A percentile compares a stretch with the other conserved stretches of the same genome.
phyloP scores from a whole-genome alignment of 208 protist species.

The Acanthamoeba pearcei region DNA sequence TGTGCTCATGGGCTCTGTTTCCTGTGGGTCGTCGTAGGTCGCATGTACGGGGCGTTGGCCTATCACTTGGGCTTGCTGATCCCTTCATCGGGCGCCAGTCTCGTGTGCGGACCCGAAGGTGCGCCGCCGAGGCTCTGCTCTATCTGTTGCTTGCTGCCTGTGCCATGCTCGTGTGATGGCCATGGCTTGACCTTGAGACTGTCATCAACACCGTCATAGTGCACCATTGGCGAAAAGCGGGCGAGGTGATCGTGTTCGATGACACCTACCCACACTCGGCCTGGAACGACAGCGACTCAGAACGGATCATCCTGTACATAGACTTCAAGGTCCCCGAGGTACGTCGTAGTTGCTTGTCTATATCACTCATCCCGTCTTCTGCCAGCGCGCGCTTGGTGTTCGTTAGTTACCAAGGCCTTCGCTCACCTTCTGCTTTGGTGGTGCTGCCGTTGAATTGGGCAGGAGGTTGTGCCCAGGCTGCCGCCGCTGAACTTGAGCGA shows the following conservation, averaged over 20 bases:
- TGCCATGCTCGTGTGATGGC: neutral
- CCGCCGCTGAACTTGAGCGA: neutral
- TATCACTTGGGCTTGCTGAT: slow-evolving; percentile 75
- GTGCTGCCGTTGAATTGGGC: too few relatives aligned
- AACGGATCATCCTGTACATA: slow-evolving; percentile 75
- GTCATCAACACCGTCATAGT: neutral
- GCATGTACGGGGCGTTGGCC: slow-evolving; percentile 59
- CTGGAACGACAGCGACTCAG: slow-evolving; percentile 70
- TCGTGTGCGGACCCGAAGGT: slow-evolving; percentile 70
- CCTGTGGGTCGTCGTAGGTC: neutral
- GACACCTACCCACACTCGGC: slow-evolving; percentile 72
- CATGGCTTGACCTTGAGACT: neutral
- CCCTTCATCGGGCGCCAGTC: slow-evolving; percentile 25
- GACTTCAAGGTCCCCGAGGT: slow-evolving; percentile 72
- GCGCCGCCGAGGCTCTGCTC: too few relatives aligned
- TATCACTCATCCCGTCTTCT: neutral
- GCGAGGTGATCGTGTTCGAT: slow-evolving; percentile 74
- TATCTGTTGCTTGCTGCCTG: neutral
- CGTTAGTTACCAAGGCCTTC: too few relatives aligned
- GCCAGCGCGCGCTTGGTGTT: too few relatives aligned
- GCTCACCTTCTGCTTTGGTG: too few relatives aligned
- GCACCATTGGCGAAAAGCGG: slow-evolving; percentile 56
- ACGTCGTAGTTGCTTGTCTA: neutral
- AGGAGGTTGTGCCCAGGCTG: neutral
- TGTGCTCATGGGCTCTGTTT: neutral